Evolutionary conservation across 2,329 filamentous ascomycete species (phyloP).

Genomic region (Myotisia sp.): DNA sequence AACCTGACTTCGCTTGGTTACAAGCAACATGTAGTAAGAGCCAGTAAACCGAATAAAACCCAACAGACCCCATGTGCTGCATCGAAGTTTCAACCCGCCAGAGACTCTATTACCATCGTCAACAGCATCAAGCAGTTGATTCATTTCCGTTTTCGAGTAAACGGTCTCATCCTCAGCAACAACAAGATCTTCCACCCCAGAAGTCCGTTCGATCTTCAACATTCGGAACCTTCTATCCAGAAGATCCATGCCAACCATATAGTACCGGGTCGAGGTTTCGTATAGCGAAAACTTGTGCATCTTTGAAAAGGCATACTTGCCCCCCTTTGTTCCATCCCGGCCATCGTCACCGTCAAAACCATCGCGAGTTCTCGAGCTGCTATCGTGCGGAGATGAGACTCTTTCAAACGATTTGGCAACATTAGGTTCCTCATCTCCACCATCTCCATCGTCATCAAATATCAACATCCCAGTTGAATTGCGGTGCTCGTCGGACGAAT

Average conservation of each 20-base stretch:
- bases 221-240: conserved; percentile 80
- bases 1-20: conserved; percentile 90
- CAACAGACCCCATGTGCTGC: conserved; percentile 81
- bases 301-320: conserved; percentile 34
- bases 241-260: conserved; percentile 84
- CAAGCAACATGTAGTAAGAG: conserved; percentile 90
- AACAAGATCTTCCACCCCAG: conserved; percentile 61
- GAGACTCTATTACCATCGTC: conserved; percentile 87
- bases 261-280: conserved; percentile 85
- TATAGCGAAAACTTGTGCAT: conserved; percentile 99
- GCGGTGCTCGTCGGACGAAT: conserved; percentile 20
- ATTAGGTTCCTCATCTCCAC: conserved; percentile 32
- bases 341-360: conserved; percentile 16
- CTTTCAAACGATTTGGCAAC: conserved; percentile 33
- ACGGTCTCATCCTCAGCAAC: conserved; percentile 91
- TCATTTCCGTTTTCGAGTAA: conserved; percentile 85
- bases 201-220: conserved; percentile 84
- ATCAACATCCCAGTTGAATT: conserved; percentile 19
- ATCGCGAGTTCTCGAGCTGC: conserved; percentile 25
- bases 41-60: conserved; percentile 95
- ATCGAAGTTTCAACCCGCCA: conserved; percentile 77
- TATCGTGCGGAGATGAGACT: conserved; percentile 24
- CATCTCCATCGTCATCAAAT: conserved; percentile 22
- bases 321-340: conserved; percentile 16
- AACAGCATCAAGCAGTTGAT: conserved; percentile 80